These are phyloP conservation scores for Chlamydomonas reinhardtii DNA, from an alignment of 163 green algal species.

Conservation along the genomic window DNA sequence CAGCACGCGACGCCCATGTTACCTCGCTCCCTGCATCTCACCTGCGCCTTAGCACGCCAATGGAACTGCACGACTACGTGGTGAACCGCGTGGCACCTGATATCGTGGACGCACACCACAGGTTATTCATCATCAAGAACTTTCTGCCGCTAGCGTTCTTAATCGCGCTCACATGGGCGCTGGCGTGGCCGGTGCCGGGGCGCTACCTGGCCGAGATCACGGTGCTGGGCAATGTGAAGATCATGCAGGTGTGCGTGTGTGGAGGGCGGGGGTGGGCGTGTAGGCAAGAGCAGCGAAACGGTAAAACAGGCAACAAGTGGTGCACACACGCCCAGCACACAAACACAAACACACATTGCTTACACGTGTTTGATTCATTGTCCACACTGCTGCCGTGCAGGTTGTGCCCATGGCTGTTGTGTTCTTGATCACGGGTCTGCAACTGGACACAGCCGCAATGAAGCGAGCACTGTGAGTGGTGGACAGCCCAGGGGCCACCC, in stretches of 20 bases:
- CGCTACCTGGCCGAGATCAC: not conserved
- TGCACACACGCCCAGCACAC: too few relatives aligned
- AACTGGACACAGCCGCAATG: slow-evolving; percentile 57
- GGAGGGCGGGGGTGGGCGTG: too few relatives aligned
- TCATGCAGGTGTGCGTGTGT: slow-evolving; percentile 23
- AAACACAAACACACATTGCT: too few relatives aligned
- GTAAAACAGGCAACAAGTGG: too few relatives aligned
- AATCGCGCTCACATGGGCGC: slow-evolving; percentile 13
- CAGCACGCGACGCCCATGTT: too few relatives aligned
- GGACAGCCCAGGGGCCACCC: too few relatives aligned
- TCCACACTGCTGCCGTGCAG: too few relatives aligned
- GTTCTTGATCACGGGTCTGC: slow-evolving; percentile 60
- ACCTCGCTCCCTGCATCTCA: too few relatives aligned
- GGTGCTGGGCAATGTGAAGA: slow-evolving; percentile 26
- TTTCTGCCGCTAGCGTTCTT: not conserved
- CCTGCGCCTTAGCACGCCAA: too few relatives aligned
- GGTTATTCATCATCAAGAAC: not conserved
- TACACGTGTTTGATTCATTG: too few relatives aligned
- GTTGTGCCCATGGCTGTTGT: slow-evolving; percentile 58
- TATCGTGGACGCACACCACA: not conserved
- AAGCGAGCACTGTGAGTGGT: slow-evolving; percentile 23
- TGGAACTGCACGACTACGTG: too few relatives aligned
- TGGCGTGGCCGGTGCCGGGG: slow-evolving; percentile 16
- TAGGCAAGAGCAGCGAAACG: not conserved
- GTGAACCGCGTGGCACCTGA: too few relatives aligned